Percentiles rank a stretch among this genome's conserved stretches.
Conservation (phyloP, 345 rosid species). For the Salix exigua region DNA sequence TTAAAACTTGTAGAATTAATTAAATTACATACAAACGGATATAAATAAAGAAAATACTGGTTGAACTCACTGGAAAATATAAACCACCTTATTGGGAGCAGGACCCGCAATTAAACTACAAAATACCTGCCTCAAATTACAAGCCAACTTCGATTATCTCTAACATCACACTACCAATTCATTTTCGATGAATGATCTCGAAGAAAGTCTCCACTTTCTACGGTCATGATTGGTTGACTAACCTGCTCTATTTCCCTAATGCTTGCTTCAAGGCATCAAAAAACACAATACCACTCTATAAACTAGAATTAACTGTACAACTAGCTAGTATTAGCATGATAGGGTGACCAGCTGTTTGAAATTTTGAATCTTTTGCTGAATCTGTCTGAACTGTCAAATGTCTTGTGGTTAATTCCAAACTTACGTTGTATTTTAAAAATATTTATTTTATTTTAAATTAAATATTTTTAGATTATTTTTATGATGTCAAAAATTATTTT, state of each 20-base stretch:
- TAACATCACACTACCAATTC: background rate
- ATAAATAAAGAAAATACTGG: background rate
- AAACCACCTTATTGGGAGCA: background rate
- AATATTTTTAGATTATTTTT: no score
- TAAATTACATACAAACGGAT: rapidly evolving
- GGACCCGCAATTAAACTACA: background rate
- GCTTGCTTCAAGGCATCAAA: background rate
- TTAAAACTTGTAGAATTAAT: no score
- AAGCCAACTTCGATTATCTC: background rate
- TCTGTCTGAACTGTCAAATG: background rate
- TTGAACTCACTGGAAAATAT: background rate
- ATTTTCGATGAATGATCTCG: background rate
- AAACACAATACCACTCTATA: background rate
- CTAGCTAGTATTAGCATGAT: background rate
- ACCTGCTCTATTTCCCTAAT: no score
- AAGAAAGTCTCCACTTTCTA: background rate
- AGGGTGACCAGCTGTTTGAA: background rate
- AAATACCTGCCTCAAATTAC: background rate
- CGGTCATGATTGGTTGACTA: background rate
- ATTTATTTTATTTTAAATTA: no score
- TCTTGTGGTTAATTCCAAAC: no score
- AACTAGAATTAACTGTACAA: background rate
- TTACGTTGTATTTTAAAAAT: background rate
- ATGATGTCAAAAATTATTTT: no score
- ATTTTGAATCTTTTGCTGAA: background rate